Conservation (phyloP, 2,329 filamentous ascomycete genomes). For the Lecanicillium sp. region DNA sequence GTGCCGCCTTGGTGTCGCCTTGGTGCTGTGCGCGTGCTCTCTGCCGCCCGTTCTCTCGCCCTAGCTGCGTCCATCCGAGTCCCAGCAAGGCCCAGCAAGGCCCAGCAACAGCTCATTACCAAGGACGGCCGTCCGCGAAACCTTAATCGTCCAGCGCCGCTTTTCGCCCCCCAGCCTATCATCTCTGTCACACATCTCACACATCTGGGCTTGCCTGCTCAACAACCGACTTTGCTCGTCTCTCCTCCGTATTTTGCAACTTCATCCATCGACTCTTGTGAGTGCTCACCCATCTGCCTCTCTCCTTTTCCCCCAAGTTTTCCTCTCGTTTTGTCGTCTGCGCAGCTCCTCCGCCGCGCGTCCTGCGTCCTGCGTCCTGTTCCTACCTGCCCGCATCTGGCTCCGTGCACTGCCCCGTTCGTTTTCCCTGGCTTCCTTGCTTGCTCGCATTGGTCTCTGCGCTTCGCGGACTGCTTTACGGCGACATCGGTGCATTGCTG, state of each 20-base stretch:
- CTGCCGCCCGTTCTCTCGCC: no score
- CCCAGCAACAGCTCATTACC: no score
- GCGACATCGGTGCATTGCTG: no score
- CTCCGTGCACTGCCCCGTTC: not conserved
- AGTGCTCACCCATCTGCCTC: not conserved
- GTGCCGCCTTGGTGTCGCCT: no score
- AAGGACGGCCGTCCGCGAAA: conserved; percentile 5
- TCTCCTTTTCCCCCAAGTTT: not conserved
- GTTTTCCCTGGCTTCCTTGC: not conserved
- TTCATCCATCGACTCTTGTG: not conserved
- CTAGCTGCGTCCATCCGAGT: no score
- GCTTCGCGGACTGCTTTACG: no score
- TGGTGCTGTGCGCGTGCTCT: no score
- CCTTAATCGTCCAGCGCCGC: conserved; percentile 9
- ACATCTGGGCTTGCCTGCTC: conserved; percentile 6
- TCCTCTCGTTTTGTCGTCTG: conserved; percentile 1
- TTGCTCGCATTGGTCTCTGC: no score
- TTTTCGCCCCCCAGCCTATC: conserved; percentile 8
- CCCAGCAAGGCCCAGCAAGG: not conserved
- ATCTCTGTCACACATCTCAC: conserved; percentile 8
- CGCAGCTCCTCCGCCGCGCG: not conserved
- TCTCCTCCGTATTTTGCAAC: not conserved
- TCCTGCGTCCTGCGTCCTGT: no score
- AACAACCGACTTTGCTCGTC: conserved; percentile 1
- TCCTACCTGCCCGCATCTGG: not conserved